These are phyloP conservation scores for Leccinellum albellum DNA, from an alignment of 768 basidiomycete genomes.

Conservation along the genomic window DNA sequence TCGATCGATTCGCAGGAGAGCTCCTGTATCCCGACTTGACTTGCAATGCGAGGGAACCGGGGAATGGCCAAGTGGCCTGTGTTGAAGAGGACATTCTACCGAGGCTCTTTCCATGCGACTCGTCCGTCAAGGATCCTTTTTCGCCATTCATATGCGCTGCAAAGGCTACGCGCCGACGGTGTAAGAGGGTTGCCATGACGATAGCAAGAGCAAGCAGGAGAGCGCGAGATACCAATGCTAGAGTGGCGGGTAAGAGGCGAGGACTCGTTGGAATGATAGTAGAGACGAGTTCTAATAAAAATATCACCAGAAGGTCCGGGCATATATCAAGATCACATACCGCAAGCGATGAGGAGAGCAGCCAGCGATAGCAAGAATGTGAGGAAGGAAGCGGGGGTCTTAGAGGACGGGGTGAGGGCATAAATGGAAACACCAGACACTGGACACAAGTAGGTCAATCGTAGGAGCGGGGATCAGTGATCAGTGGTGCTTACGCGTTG, in stretches of 20 bases:
- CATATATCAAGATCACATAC: constrained; percentile 13
- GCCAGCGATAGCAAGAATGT: constrained; percentile 15
- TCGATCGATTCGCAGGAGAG: not conserved
- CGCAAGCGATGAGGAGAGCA: constrained; percentile 23
- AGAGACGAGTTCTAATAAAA: constrained; percentile 22
- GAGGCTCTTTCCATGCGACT: constrained; percentile 1
- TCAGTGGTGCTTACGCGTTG: constrained; percentile 14
- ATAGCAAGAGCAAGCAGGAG: constrained; percentile 18
- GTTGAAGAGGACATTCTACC: constrained; percentile 30
- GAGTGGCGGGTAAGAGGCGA: constrained; percentile 19
- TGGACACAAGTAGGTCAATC: constrained; percentile 2
- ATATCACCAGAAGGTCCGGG: not conserved
- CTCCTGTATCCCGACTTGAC: not conserved
- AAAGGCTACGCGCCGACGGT: not conserved
- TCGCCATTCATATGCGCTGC: constrained; percentile 6
- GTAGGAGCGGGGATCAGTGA: not conserved
- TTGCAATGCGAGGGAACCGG: constrained; percentile 25
- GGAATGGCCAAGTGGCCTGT: constrained; percentile 31
- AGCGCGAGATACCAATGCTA: constrained; percentile 23
- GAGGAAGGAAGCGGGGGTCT: constrained; percentile 7
- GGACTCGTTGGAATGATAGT: constrained; percentile 24
- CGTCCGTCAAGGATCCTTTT: constrained; percentile 7
- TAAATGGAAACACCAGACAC: constrained; percentile 27
- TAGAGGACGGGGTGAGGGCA: constrained; percentile 13
- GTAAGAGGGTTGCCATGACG: constrained; percentile 5